phyloP scores from a whole-genome alignment of 495 filamentous ascomycete species.

The Aspergillus incahuasiensis region DNA sequence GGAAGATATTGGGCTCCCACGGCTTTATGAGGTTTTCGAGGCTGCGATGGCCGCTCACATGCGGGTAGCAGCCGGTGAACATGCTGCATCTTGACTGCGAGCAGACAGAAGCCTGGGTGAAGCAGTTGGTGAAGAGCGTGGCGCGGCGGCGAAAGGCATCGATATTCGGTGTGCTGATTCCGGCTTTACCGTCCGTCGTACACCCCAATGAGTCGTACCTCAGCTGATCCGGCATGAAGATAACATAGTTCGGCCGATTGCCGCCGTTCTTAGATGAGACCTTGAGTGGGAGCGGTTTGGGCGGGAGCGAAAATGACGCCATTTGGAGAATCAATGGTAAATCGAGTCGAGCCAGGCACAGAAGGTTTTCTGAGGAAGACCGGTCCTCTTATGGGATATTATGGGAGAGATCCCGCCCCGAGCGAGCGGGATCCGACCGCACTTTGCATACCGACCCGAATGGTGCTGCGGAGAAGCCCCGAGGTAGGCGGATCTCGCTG shows the following conservation, averaged over 20 bases:
- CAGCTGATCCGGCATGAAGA: constrained; percentile 28
- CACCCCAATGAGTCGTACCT: constrained; percentile 20
- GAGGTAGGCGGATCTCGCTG: neutral
- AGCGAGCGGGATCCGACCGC: neutral
- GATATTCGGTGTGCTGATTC: constrained; percentile 22
- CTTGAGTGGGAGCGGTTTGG: constrained; percentile 1
- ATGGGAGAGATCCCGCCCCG: neutral
- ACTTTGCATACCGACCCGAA: neutral
- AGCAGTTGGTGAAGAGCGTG: constrained; percentile 23
- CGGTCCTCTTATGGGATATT: neutral
- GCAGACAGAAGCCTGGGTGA: constrained; percentile 23
- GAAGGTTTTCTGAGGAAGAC: neutral
- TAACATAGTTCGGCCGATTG: constrained; percentile 17
- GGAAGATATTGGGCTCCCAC: constrained; percentile 26
- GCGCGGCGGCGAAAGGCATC: constrained; percentile 14
- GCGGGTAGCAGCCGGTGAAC: constrained; percentile 23
- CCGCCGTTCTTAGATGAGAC: neutral
- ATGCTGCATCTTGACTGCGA: constrained; percentile 23
- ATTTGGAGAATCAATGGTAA: constrained; percentile 1
- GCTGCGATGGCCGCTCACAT: constrained; percentile 22
- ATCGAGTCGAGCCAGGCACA: neutral
- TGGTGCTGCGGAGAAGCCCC: neutral
- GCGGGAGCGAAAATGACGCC: neutral
- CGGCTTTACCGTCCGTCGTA: constrained; percentile 5
- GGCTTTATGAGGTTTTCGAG: constrained; percentile 27